Evolutionary conservation across 306 rosid species (phyloP).

Genomic region (Pyrus bretschneideri): DNA sequence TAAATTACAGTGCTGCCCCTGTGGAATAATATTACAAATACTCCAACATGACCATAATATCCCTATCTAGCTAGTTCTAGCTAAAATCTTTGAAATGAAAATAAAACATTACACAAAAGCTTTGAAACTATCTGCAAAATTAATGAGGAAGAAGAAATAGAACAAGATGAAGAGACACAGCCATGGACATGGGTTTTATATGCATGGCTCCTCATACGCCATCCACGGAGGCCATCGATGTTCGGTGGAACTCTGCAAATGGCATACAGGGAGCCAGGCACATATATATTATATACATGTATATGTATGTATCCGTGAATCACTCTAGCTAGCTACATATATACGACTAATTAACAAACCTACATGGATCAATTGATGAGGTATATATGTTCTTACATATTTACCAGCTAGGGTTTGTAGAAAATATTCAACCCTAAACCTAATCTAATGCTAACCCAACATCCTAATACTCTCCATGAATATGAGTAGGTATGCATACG

Average conservation of each 20-base stretch:
- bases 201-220: constrained; percentile 99
- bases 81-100: background rate
- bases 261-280: constrained; percentile 99
- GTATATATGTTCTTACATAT: background rate
- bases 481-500: background rate
- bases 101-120: background rate
- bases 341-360: background rate
- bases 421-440: background rate
- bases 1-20: background rate
- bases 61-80: background rate
- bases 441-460: background rate
- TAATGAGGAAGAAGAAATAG: background rate
- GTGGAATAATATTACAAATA: background rate
- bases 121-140: background rate
- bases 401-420: background rate
- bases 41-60: background rate
- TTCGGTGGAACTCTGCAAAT: constrained; percentile 67
- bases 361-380: background rate
- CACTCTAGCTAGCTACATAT: background rate
- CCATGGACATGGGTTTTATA: constrained; percentile 15
- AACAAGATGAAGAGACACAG: background rate
- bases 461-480: background rate
- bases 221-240: constrained; percentile 76
- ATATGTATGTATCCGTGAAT: constrained; percentile 8
- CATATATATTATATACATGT: constrained; percentile 17